Percentiles rank a stretch among this genome's conserved stretches.
These are phyloP conservation scores for Elsinoe fawcettii DNA, from an alignment of 2,329 filamentous ascomycete genomes.

Conservation along the genomic window DNA sequence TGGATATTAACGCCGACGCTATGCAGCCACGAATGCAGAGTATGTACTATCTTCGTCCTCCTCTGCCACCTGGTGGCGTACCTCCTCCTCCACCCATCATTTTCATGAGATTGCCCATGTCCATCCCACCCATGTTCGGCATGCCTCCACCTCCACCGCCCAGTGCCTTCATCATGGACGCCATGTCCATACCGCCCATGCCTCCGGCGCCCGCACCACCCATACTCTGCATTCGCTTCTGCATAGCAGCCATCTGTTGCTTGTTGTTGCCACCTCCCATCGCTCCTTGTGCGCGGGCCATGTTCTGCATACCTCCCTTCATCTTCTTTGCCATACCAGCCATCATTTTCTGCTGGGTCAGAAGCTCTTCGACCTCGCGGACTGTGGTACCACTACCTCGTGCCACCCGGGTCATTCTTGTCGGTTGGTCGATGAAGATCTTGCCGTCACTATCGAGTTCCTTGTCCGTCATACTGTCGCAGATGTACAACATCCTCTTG, in stretches of 20 bases:
- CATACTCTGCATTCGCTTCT: slow-evolving; percentile 90
- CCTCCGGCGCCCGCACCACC: slow-evolving; percentile 57
- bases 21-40: slow-evolving; percentile 15
- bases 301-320: slow-evolving; percentile 95
- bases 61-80: slow-evolving; percentile 36
- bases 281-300: slow-evolving; percentile 84
- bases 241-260: slow-evolving; percentile 93
- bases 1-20: slow-evolving; percentile 17
- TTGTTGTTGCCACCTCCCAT: slow-evolving; percentile 89
- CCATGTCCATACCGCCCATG: slow-evolving; percentile 68
- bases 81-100: slow-evolving; percentile 51
- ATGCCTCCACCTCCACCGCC: slow-evolving; percentile 52
- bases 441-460: slow-evolving; percentile 95
- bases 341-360: slow-evolving; percentile 99
- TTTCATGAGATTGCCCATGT: slow-evolving; percentile 66
- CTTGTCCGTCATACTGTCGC: slow-evolving; percentile 94
- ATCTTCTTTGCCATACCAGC: slow-evolving; percentile 98
- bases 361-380: slow-evolving; percentile 84
- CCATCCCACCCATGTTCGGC: slow-evolving; percentile 49
- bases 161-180: slow-evolving; percentile 86
- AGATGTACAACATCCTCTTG: slow-evolving; percentile 98
- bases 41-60: slow-evolving; percentile 10
- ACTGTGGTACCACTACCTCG: slow-evolving; percentile 85
- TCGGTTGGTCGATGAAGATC: slow-evolving; percentile 84
- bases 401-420: slow-evolving; percentile 85